Percentiles rank a stretch among this genome's conserved stretches.
phyloP scores from a whole-genome alignment of 2,329 filamentous ascomycete genomes.

The Diplodia intermedia region DNA sequence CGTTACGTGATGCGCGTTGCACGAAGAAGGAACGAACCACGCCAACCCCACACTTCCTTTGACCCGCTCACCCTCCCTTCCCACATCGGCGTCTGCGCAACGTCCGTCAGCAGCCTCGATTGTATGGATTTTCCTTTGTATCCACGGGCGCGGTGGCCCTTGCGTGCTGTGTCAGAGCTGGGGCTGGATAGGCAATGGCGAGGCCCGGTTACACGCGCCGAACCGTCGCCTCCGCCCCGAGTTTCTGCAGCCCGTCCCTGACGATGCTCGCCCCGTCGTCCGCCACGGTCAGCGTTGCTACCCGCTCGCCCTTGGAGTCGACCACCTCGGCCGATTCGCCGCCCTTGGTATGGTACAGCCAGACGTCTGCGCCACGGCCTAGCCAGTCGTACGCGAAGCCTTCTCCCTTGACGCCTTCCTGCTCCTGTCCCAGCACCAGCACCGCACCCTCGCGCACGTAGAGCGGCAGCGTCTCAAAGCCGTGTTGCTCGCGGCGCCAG shows the following conservation, averaged over 20 bases:
- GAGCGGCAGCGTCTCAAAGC: conserved; percentile 50
- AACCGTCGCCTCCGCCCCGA: background rate
- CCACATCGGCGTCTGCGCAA: background rate
- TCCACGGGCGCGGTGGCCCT: background rate
- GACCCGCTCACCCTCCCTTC: background rate
- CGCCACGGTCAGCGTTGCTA: conserved; percentile 43
- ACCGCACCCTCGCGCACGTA: conserved; percentile 52
- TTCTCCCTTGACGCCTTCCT: conserved; percentile 44
- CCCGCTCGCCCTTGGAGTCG: conserved; percentile 43
- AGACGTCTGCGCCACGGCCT: conserved; percentile 46
- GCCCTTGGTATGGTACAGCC: conserved; percentile 47
- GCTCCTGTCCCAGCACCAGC: conserved; percentile 49
- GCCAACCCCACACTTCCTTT: conserved; percentile 16
- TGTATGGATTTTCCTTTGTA: too few relatives aligned
- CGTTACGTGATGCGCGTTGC: conserved; percentile 17
- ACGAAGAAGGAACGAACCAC: conserved; percentile 22
- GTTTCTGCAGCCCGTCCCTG: conserved; percentile 6
- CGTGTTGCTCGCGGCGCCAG: conserved; percentile 54
- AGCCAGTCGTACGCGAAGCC: conserved; percentile 53
- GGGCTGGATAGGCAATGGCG: conserved; percentile 9
- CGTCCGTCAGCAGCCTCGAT: background rate
- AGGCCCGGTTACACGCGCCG: conserved; percentile 14
- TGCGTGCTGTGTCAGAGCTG: conserved; percentile 26
- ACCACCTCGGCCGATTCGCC: conserved; percentile 47
- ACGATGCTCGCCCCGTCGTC: conserved; percentile 35